Percentiles rank a stretch among this genome's conserved stretches.
These are phyloP conservation scores for Pichia exigua DNA, from an alignment of 805 yeast species.

Conservation along the genomic window DNA sequence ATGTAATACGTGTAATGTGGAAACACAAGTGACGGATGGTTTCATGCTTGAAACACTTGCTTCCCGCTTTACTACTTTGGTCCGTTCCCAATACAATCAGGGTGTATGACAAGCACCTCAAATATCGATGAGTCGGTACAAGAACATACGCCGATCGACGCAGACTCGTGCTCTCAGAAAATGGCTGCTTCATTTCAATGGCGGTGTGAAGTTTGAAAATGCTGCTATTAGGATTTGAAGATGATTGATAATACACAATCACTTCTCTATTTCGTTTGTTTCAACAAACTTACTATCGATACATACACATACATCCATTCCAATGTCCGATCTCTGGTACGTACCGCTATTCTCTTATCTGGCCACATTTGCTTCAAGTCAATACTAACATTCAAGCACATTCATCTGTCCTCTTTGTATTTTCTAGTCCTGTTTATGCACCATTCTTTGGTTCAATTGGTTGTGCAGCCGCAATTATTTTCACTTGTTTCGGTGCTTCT, in stretches of 20 bases:
- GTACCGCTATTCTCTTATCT: constrained; percentile 24
- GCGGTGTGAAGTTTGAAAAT: neutral
- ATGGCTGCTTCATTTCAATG: neutral
- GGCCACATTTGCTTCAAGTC: neutral
- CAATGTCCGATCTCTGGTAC: constrained; percentile 73
- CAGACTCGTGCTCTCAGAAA: neutral
- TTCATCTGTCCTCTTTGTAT: neutral
- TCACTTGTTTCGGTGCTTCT: constrained; percentile 97
- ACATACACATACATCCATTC: constrained; percentile 11
- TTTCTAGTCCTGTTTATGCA: constrained; percentile 73
- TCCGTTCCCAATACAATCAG: too few relatives aligned
- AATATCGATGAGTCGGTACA: too few relatives aligned
- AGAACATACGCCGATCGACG: neutral
- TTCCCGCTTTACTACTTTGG: too few relatives aligned
- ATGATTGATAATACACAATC: neutral
- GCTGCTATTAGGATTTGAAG: neutral
- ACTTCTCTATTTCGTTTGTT: neutral
- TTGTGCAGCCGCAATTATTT: constrained; percentile 85
- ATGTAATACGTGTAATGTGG: too few relatives aligned
- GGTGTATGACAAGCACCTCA: too few relatives aligned
- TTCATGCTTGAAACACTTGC: too few relatives aligned
- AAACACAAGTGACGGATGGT: too few relatives aligned
- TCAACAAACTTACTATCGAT: constrained; percentile 5
- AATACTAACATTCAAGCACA: neutral
- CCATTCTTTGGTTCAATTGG: constrained; percentile 98